Base-by-base conservation (phyloP, 2,329 filamentous ascomycete species). In the Fusarium keratoplasticum region DNA sequence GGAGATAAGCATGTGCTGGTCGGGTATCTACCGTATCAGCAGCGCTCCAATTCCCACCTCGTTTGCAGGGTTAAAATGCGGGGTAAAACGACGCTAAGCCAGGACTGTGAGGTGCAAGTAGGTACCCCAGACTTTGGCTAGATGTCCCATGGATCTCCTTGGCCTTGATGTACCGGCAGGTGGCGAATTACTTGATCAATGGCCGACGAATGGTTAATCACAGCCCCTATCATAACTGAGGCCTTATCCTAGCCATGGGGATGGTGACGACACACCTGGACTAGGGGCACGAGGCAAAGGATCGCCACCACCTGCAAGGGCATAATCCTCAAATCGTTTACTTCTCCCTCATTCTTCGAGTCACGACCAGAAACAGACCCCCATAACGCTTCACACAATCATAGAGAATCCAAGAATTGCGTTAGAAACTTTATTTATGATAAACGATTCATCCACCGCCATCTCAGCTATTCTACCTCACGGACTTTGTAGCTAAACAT, bases 401-500 rank as follows among this genome's bases (percentile, higher is more conserved):
- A 29, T 4, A n/a, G 5, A 9, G 4, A 4, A 44, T 9, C 20
- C 20, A 25, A 44, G 13, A 10, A 2, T 25, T 44, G 25, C 25
- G 8, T 10, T 6, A 29, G 3, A 50, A 29, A 29, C 25, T n/a
- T 25, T n/a, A 18, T n/a, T 18, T 6, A 13, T 11, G 1, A 50
- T 50, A 50, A 4, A 29, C 2, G 7, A 25, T 16, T 16, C 7
- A 29, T 50, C 25, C 16, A 50, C 44, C 7, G 3, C 16, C 16
- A 50, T 13, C 31, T 57, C 14, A 35, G 31, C 14, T 20, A 25
- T 14, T 57, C 25, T 14, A 22, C 22, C 59, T 79, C 72, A 5
- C 77, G 57, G 3, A 80, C 35, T n/a, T 52, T 54, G 8, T 66
- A 82, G 2, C 60, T 59, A 52, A 83, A 80, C 79, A 83, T 79